Conservation (phyloP, 192 early-diverging fungal species). For the Irineochytrium annulatum region DNA sequence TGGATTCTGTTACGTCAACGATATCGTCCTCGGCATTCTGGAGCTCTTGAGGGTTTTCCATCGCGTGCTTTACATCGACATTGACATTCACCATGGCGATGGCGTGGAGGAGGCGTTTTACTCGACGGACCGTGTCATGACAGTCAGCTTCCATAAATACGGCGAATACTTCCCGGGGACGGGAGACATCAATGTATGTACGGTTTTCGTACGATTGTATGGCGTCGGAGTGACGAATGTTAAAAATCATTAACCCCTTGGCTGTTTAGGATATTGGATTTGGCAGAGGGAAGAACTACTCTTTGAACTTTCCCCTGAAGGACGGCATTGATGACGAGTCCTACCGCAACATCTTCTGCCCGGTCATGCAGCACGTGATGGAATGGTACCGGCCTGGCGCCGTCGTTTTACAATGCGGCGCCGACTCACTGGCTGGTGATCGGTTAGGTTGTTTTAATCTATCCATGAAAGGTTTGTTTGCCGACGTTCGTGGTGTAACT, state of each 20-base stretch:
- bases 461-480: slow-evolving; percentile 71
- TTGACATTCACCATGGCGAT: slow-evolving; percentile 97
- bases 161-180: slow-evolving; percentile 97
- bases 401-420: slow-evolving; percentile 94
- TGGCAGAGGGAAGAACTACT: slow-evolving; percentile 84
- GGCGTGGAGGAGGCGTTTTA: slow-evolving; percentile 97
- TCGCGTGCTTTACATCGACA: slow-evolving; percentile 92
- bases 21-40: slow-evolving; percentile 91
- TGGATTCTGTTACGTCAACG: slow-evolving; percentile 99
- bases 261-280: slow-evolving; percentile 77
- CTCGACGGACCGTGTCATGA: slow-evolving; percentile 88
- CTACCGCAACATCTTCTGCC: slow-evolving; percentile 57
- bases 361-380: slow-evolving; percentile 91
- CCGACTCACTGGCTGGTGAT: slow-evolving; percentile 93
- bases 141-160: slow-evolving; percentile 94
- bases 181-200: slow-evolving; percentile 78
- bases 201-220: neutral
- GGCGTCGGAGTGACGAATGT: no score
- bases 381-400: slow-evolving; percentile 87
- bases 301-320: slow-evolving; percentile 93
- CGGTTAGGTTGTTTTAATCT: slow-evolving; percentile 94
- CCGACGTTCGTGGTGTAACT: slow-evolving; percentile 4
- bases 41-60: slow-evolving; percentile 74
- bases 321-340: slow-evolving; percentile 93
- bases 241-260: neutral